Evolutionary conservation across 2,329 filamentous ascomycete genomes (phyloP).

Genomic region (Colletotrichum sp.): DNA sequence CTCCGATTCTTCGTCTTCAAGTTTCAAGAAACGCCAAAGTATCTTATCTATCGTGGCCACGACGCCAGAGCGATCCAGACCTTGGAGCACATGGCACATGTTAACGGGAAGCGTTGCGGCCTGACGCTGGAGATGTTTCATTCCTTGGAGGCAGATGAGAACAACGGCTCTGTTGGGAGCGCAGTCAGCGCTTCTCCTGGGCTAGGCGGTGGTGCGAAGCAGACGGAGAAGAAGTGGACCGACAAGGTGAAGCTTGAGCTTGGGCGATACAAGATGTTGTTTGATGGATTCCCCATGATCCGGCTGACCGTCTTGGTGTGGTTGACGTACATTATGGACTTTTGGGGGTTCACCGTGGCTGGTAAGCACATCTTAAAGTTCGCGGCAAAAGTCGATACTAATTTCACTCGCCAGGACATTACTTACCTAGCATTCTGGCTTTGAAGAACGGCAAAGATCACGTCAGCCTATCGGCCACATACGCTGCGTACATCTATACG

Average conservation of each 20-base stretch:
- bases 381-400: accelerated
- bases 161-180: slow-evolving; percentile 19
- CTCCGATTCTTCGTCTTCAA: slow-evolving; percentile 61
- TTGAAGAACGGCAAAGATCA: slow-evolving; percentile 53
- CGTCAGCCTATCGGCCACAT: slow-evolving; percentile 50
- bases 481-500: slow-evolving; percentile 59
- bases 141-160: slow-evolving; percentile 23
- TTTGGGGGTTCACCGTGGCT: slow-evolving; percentile 42
- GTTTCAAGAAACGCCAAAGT: slow-evolving; percentile 64
- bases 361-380: slow-evolving; percentile 26
- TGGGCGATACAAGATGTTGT: slow-evolving; percentile 36
- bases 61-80: slow-evolving; percentile 58
- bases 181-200: slow-evolving; percentile 20
- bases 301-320: slow-evolving; percentile 38
- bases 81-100: slow-evolving; percentile 58
- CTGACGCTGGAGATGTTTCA: slow-evolving; percentile 2
- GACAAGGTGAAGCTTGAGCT: not conserved
- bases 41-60: slow-evolving; percentile 57
- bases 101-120: slow-evolving; percentile 42
- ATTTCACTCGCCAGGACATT: slow-evolving; percentile 30
- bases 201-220: slow-evolving; percentile 18
- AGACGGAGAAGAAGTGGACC: slow-evolving; percentile 14
- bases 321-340: slow-evolving; percentile 44
- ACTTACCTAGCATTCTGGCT: slow-evolving; percentile 54
- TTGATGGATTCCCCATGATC: slow-evolving; percentile 36